Percentiles rank a stretch among this genome's conserved stretches.
phyloP scores from a whole-genome alignment of 371 early-diverging fungal genomes.

The Syncephalis fuscata region DNA sequence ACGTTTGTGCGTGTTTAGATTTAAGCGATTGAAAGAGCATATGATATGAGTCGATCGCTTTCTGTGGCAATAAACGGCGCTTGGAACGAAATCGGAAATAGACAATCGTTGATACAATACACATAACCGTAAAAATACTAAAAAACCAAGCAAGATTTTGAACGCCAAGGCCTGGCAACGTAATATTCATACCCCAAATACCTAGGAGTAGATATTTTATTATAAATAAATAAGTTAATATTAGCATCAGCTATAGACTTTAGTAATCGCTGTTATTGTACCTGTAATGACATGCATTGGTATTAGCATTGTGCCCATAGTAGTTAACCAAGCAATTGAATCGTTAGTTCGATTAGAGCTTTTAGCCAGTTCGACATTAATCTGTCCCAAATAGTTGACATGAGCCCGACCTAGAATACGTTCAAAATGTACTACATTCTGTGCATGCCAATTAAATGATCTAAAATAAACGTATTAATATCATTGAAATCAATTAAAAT shows the following conservation, averaged over 20 bases:
- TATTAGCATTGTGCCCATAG: conserved; percentile 74
- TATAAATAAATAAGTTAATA: no score
- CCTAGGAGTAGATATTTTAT: conserved; percentile 7
- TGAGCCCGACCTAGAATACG: conserved; percentile 81
- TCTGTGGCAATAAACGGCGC: no score
- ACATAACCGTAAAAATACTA: conserved; percentile 27
- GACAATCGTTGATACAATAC: background rate
- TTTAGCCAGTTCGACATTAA: conserved; percentile 87
- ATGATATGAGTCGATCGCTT: no score
- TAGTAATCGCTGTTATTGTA: no score
- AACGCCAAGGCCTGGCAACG: conserved; percentile 52
- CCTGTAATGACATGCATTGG: conserved; percentile 51
- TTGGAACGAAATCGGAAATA: background rate
- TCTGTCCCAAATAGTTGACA: conserved; percentile 88
- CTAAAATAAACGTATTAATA: conserved; percentile 14
- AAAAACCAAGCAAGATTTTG: conserved; percentile 58
- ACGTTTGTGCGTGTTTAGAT: no score
- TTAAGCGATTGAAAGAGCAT: no score
- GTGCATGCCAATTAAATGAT: conserved; percentile 91
- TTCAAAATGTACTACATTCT: conserved; percentile 80
- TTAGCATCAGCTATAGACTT: no score
- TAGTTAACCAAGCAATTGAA: conserved; percentile 79
- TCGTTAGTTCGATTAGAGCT: conserved; percentile 83
- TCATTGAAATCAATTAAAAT: background rate
- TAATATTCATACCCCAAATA: conserved; percentile 69